Conservation (phyloP, 139 green algal genomes). For the Pleodorina starrii region DNA sequence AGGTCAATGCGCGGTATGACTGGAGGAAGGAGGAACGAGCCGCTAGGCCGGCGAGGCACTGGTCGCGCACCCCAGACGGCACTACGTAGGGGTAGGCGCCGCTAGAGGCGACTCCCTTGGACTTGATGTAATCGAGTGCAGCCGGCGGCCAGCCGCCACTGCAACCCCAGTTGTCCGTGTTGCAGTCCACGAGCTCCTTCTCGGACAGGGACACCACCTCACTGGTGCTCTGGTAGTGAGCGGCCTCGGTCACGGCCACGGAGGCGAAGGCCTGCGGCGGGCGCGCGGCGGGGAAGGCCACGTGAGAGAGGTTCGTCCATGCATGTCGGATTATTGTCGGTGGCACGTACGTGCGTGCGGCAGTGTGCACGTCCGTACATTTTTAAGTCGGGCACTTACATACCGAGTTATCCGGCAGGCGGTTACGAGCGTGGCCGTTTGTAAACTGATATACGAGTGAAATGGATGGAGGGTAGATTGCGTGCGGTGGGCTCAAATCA, state of each 20-base stretch:
- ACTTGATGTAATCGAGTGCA: neutral
- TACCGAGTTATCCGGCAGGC: too few relatives aligned
- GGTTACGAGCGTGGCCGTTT: too few relatives aligned
- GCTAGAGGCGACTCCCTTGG: neutral
- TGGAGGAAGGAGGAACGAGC: neutral
- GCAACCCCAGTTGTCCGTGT: neutral
- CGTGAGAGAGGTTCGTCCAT: too few relatives aligned
- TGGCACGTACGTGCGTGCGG: too few relatives aligned
- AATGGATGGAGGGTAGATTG: too few relatives aligned
- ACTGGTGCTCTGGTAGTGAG: neutral
- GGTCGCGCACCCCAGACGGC: neutral
- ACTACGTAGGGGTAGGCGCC: neutral
- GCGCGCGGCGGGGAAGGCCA: too few relatives aligned
- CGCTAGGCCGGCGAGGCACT: neutral
- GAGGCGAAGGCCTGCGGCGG: neutral
- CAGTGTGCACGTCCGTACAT: too few relatives aligned
- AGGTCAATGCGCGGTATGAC: neutral
- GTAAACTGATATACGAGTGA: too few relatives aligned
- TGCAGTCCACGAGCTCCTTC: slow-evolving; percentile 16
- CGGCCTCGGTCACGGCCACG: neutral
- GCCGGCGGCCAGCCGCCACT: neutral
- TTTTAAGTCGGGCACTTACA: too few relatives aligned
- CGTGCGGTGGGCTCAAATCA: too few relatives aligned
- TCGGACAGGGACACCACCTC: neutral
- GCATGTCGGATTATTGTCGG: too few relatives aligned